phyloP scores from a whole-genome alignment of 768 basidiomycete species.

The Holtermannia corniformis region DNA sequence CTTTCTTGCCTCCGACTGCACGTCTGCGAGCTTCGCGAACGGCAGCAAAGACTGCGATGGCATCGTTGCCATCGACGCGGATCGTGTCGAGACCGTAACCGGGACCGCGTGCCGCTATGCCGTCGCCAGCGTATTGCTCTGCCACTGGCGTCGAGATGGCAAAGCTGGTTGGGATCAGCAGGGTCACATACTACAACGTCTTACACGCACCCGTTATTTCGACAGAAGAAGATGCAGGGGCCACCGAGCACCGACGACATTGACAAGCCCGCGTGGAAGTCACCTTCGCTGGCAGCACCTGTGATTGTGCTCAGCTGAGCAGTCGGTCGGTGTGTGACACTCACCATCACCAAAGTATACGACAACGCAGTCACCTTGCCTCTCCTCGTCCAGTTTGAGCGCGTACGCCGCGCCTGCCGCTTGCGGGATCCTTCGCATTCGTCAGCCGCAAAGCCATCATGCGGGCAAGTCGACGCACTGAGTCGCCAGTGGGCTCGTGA shows the following conservation, averaged over 20 bases:
- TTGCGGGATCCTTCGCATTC: conserved; percentile 46
- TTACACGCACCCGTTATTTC: conserved; percentile 51
- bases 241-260: conserved; percentile 45
- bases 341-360: conserved; percentile 84
- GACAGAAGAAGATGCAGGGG: conserved; percentile 35
- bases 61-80: conserved; percentile 86
- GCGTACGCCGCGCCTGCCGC: conserved; percentile 90
- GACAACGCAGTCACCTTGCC: conserved; percentile 63
- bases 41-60: conserved; percentile 59
- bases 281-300: conserved; percentile 77
- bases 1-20: conserved; percentile 31
- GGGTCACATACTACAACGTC: not conserved
- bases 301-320: conserved; percentile 1
- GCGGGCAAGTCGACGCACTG: conserved; percentile 57
- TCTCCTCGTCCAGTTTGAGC: conserved; percentile 63
- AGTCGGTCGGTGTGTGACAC: no score
- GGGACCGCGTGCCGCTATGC: conserved; percentile 81
- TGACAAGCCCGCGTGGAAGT: conserved; percentile 74
- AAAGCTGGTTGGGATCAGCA: conserved; percentile 45
- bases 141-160: conserved; percentile 85
- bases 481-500: conserved; percentile 85
- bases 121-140: conserved; percentile 86
- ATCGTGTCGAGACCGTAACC: conserved; percentile 87
- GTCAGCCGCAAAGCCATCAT: no score
- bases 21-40: conserved; percentile 28